Percentiles rank a stretch among this genome's conserved stretches.
Evolutionary conservation across 257 asterid species (phyloP).

Genomic region (Solanum infundibuliforme): DNA sequence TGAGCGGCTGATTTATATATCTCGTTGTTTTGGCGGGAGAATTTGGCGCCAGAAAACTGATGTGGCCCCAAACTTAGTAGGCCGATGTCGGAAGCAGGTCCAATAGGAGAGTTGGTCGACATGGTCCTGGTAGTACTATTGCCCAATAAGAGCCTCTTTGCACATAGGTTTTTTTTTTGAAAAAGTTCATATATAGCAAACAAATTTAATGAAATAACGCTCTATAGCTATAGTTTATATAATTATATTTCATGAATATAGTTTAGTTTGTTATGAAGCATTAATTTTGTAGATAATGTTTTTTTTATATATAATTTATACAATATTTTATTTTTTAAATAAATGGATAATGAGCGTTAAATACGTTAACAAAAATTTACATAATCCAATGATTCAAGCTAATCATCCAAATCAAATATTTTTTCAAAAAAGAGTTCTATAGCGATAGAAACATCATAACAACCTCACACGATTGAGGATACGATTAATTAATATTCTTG

Average conservation of each 20-base stretch:
- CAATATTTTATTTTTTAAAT: too few relatives aligned
- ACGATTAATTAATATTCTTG: too few relatives aligned
- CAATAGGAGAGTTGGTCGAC: not conserved
- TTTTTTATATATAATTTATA: too few relatives aligned
- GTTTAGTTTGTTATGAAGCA: too few relatives aligned
- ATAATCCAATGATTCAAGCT: not conserved
- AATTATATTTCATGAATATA: not conserved
- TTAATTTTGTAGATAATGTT: too few relatives aligned
- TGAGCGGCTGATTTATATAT: not conserved
- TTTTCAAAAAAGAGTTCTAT: not conserved
- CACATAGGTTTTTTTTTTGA: not conserved
- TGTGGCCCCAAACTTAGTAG: not conserved
- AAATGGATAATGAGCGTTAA: not conserved
- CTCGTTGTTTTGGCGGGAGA: conserved; percentile 57
- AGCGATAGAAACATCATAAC: not conserved
- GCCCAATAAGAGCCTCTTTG: not conserved
- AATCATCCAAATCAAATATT: not conserved
- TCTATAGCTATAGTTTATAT: not conserved
- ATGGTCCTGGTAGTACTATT: not conserved
- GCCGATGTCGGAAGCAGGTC: not conserved
- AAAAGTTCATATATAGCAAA: not conserved
- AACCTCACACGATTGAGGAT: not conserved
- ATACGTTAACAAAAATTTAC: not conserved
- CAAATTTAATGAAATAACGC: not conserved
- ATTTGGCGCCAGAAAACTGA: conserved; percentile 43